Conservation (phyloP, 225 moss, liverwort and hornwort genomes). For the Polytrichum commune region DNA sequence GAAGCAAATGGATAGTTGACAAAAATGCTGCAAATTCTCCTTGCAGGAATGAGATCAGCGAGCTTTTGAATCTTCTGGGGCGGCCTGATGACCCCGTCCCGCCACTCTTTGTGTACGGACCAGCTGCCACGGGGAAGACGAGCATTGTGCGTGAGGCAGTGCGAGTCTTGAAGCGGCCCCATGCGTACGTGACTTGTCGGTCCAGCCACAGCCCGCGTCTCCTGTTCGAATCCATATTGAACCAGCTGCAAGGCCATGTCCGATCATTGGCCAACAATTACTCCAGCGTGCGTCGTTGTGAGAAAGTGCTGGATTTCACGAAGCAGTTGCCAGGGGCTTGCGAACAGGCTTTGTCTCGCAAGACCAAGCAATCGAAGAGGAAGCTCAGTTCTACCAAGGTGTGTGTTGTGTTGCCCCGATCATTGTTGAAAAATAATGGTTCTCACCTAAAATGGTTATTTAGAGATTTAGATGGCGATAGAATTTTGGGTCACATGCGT, state of each 20-base stretch:
- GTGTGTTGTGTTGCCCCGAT: not conserved
- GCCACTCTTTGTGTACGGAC: constrained; percentile 77
- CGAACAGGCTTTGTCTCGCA: constrained; percentile 36
- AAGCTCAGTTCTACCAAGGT: constrained; percentile 14
- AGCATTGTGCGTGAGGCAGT: constrained; percentile 66
- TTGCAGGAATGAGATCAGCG: constrained; percentile 61
- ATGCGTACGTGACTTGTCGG: constrained; percentile 77
- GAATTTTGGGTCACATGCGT: too few relatives aligned
- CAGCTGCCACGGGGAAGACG: constrained; percentile 88
- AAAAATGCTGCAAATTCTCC: not conserved
- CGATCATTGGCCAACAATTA: constrained; percentile 78
- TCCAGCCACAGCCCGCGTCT: constrained; percentile 83
- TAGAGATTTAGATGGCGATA: too few relatives aligned
- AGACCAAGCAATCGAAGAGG: constrained; percentile 31
- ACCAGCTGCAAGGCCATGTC: constrained; percentile 82
- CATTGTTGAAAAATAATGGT: not conserved
- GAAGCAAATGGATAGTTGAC: too few relatives aligned
- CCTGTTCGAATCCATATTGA: constrained; percentile 78
- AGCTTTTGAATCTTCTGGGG: constrained; percentile 71
- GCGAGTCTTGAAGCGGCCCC: constrained; percentile 58
- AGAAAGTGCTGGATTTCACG: constrained; percentile 68
- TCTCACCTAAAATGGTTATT: not conserved
- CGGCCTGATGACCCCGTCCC: constrained; percentile 63
- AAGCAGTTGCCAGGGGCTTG: constrained; percentile 64
- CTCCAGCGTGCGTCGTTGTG: constrained; percentile 72